These are phyloP conservation scores for Polyplosphaeria fusca DNA, from an alignment of 495 filamentous ascomycete species.

Conservation along the genomic window DNA sequence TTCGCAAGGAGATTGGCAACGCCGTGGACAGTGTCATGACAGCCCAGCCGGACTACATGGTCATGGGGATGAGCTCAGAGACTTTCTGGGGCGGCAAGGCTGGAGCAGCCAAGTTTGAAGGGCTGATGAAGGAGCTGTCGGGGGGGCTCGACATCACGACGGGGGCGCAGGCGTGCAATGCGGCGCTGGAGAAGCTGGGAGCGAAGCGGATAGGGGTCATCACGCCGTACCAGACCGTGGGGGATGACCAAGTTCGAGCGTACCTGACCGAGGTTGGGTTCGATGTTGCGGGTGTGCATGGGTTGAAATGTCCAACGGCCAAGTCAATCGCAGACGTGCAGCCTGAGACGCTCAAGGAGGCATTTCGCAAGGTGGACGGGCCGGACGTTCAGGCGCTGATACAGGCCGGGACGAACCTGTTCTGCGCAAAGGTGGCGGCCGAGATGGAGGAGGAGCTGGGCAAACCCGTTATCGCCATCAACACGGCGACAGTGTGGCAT, in stretches of 20 bases:
- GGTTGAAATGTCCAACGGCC: conserved; percentile 16
- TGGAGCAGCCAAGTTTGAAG: conserved; percentile 14
- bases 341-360: conserved; percentile 16
- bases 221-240: conserved; percentile 22
- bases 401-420: conserved; percentile 20
- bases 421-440: conserved; percentile 16
- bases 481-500: conserved; percentile 19
- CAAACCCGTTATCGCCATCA: conserved; percentile 19
- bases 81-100: conserved; percentile 20
- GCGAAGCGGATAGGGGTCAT: conserved; percentile 20
- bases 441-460: conserved; percentile 21
- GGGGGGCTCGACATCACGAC: conserved; percentile 17
- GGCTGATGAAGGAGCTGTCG: conserved; percentile 18
- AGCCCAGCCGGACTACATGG: conserved; percentile 13
- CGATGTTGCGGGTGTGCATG: conserved; percentile 4
- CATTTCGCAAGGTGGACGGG: conserved; percentile 11
- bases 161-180: conserved; percentile 15
- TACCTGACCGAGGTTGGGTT: conserved; percentile 13
- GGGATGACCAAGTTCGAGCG: conserved; percentile 13
- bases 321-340: conserved; percentile 15
- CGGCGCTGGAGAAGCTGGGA: conserved; percentile 13
- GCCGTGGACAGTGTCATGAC: conserved; percentile 17
- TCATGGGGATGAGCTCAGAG: conserved; percentile 20
- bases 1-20: conserved; percentile 1
- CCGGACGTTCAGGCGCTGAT: conserved; percentile 13